phyloP scores from a whole-genome alignment of 305 asterid genomes.

The Fraxinus floribunda region DNA sequence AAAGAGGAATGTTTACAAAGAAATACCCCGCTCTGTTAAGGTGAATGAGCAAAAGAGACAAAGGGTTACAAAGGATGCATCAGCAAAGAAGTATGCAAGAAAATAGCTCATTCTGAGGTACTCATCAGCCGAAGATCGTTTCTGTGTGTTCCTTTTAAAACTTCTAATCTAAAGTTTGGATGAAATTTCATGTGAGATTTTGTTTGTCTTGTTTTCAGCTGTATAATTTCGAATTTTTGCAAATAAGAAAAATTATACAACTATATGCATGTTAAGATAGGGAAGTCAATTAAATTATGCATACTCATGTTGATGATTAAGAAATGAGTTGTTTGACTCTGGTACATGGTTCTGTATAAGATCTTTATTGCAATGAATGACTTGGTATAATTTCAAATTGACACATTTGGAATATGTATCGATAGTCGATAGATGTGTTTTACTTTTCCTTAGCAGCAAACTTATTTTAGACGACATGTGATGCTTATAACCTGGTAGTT shows the following conservation, averaged over 20 bases:
- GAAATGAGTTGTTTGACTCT: neutral
- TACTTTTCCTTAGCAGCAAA: neutral
- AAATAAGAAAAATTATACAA: neutral
- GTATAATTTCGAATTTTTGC: neutral
- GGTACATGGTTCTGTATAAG: neutral
- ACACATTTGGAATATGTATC: neutral
- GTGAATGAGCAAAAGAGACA: constrained; percentile 43
- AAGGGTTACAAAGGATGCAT: constrained; percentile 29
- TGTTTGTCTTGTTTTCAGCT: neutral
- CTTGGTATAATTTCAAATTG: neutral
- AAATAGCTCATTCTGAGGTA: constrained; percentile 11
- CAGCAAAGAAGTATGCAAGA: constrained; percentile 30
- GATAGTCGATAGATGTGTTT: neutral
- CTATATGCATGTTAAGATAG: neutral
- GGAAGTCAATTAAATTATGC: constrained; percentile 1
- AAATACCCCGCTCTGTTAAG: constrained; percentile 9
- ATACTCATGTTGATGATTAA: neutral
- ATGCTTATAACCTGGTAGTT: neutral
- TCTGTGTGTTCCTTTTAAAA: neutral
- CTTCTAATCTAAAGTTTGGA: neutral
- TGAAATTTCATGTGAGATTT: neutral
- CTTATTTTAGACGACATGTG: neutral
- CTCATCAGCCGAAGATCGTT: neutral
- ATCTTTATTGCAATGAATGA: neutral
- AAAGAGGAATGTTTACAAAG: constrained; percentile 33